Evolutionary conservation across 495 filamentous ascomycete species (phyloP).

Genomic region (Penicillium lividum): DNA sequence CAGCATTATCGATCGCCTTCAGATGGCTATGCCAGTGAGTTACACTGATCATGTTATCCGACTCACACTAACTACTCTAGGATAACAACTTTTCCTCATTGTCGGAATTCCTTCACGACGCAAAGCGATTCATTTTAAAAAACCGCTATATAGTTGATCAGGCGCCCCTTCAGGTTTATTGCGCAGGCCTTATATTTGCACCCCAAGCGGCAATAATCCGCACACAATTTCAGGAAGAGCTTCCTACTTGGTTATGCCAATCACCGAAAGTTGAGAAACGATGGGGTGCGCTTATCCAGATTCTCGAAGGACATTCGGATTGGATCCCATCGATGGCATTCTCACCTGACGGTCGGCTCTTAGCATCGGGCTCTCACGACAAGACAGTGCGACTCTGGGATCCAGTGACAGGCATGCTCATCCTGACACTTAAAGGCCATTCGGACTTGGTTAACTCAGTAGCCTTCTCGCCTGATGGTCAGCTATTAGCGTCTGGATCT

Average conservation of each 20-base stretch:
- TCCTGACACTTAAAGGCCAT: too few species aligned
- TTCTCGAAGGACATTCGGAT: too few species aligned
- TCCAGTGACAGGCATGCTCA: too few species aligned
- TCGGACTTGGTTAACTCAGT: too few species aligned
- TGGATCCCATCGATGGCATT: too few species aligned
- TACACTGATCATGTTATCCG: not conserved
- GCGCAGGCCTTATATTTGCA: conserved; percentile 36
- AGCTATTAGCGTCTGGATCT: conserved; percentile 22
- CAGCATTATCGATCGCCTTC: conserved; percentile 1
- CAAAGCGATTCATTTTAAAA: conserved; percentile 31
- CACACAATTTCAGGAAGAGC: conserved; percentile 11
- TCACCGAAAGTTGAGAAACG: conserved; percentile 7
- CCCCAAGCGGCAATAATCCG: conserved; percentile 29
- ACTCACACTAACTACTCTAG: conserved; percentile 6
- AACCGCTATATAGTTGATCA: conserved; percentile 32
- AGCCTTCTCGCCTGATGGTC: too few species aligned
- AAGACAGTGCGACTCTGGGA: too few species aligned
- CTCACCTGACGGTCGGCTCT: too few species aligned
- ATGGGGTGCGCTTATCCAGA: too few species aligned
- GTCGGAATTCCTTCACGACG: conserved; percentile 5
- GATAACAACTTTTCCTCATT: conserved; percentile 17
- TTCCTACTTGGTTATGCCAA: conserved; percentile 15
- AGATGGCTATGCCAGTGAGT: conserved; percentile 1
- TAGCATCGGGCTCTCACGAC: too few species aligned
- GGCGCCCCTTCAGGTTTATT: conserved; percentile 21